phyloP scores from a whole-genome alignment of 2,329 filamentous ascomycete species.

The Alternaria triticimaculans region DNA sequence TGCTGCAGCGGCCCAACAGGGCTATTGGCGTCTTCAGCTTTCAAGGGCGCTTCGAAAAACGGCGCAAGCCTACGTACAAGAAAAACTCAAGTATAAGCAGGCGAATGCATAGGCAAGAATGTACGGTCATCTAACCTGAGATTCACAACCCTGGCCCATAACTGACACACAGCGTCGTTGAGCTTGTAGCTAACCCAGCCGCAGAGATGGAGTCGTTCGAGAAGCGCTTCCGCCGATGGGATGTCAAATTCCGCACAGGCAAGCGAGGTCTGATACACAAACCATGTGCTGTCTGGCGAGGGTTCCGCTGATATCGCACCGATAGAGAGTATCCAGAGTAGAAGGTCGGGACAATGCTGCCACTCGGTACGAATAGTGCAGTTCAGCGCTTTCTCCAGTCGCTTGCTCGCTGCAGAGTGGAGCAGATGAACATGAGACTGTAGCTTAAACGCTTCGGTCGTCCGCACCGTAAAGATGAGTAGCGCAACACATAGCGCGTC shows the following conservation, averaged over 20 bases:
- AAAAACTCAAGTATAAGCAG: slow-evolving; percentile 42
- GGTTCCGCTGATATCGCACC: slow-evolving; percentile 46
- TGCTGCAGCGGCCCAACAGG: slow-evolving; percentile 40
- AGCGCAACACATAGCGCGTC: slow-evolving; percentile 46
- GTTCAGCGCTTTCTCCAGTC: slow-evolving; percentile 44
- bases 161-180: slow-evolving; percentile 34
- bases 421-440: slow-evolving; percentile 35
- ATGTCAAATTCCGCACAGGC: slow-evolving; percentile 44
- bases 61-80: slow-evolving; percentile 39
- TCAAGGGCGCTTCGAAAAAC: slow-evolving; percentile 24
- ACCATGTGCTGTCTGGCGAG: slow-evolving; percentile 41
- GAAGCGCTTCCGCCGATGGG: slow-evolving; percentile 28
- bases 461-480: slow-evolving; percentile 46
- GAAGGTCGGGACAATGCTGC: slow-evolving; percentile 41
- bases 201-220: slow-evolving; percentile 41
- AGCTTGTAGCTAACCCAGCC: slow-evolving; percentile 50
- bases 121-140: slow-evolving; percentile 46
- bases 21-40: slow-evolving; percentile 25
- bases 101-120: slow-evolving; percentile 32
- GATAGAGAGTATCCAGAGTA: slow-evolving; percentile 48
- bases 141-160: slow-evolving; percentile 42
- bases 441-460: slow-evolving; percentile 41
- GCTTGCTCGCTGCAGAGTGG: slow-evolving; percentile 41
- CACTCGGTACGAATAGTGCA: slow-evolving; percentile 42
- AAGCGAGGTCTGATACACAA: slow-evolving; percentile 41